Conservation (phyloP, 1,139 yeast species). For the Yamadazyma aaseri region DNA sequence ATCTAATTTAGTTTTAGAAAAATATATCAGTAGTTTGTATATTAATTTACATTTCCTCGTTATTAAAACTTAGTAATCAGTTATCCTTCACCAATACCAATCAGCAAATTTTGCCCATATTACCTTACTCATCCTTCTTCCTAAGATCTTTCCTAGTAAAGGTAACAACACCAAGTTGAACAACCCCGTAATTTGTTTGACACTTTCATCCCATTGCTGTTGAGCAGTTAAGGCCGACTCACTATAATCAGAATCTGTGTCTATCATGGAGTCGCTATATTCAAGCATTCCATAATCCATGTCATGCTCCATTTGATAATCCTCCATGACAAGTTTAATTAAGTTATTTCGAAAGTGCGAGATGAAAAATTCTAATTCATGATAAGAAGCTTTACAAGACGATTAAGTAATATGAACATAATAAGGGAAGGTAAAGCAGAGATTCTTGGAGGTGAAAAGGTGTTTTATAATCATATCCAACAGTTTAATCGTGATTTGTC, state of each 20-base stretch:
- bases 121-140: constrained; percentile 57
- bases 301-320: constrained; percentile 3
- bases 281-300: neutral
- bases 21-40: no score
- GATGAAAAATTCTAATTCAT: constrained; percentile 3
- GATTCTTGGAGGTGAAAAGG: constrained; percentile 67
- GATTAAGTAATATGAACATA: constrained; percentile 19
- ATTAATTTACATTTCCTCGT: no score
- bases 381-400: constrained; percentile 1
- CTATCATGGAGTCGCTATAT: no score
- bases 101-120: constrained; percentile 35
- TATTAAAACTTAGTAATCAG: no score
- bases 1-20: no score
- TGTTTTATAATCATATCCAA: constrained; percentile 93
- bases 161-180: constrained; percentile 64
- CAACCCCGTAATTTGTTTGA: constrained; percentile 58
- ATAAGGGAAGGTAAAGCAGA: constrained; percentile 82
- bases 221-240: constrained; percentile 46
- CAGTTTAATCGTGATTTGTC: constrained; percentile 94
- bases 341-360: constrained; percentile 2
- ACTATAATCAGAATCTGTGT: constrained; percentile 13
- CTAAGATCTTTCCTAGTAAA: constrained; percentile 66
- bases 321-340: no score
- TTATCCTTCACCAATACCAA: constrained; percentile 26
- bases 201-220: constrained; percentile 78